Percentiles rank a stretch among this genome's conserved stretches.
Evolutionary conservation across 768 basidiomycete species (phyloP).

Genomic region (Suillus variegatus): DNA sequence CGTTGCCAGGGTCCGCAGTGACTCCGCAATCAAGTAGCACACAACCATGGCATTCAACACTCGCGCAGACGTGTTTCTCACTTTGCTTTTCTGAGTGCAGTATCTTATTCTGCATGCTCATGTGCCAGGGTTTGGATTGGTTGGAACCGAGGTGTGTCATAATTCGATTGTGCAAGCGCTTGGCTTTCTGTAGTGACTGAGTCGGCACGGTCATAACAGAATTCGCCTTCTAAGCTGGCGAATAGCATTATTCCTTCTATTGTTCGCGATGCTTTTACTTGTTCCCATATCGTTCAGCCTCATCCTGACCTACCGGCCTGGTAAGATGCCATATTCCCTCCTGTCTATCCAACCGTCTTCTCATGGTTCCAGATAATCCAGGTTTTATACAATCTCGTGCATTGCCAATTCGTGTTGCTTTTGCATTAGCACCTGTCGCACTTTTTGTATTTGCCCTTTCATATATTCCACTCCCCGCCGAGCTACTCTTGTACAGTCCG

Average conservation of each 20-base stretch:
- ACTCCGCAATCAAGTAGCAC: conserved; percentile 20
- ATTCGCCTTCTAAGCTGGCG: conserved; percentile 68
- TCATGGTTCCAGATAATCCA: neutral
- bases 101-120: conserved; percentile 67
- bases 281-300: conserved; percentile 67
- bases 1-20: conserved; percentile 25
- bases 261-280: conserved; percentile 62
- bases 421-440: conserved; percentile 52
- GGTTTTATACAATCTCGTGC: conserved; percentile 25
- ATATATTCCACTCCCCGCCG: conserved; percentile 64
- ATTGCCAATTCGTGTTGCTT: conserved; percentile 32
- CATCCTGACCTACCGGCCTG: conserved; percentile 48
- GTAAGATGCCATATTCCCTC: conserved; percentile 15
- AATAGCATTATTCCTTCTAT: conserved; percentile 61
- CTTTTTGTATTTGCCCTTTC: conserved; percentile 63
- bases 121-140: conserved; percentile 64
- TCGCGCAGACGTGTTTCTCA: conserved; percentile 64
- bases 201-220: conserved; percentile 33
- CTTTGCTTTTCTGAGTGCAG: conserved; percentile 76
- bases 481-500: conserved; percentile 41
- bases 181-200: conserved; percentile 7
- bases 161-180: neutral
- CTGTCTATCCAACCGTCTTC: neutral
- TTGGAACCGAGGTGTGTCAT: conserved; percentile 55
- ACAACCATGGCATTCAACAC: conserved; percentile 48